Percentiles rank a stretch among this genome's conserved stretches.
phyloP scores from a whole-genome alignment of 441 rosid genomes.

The Aquilaria agallochum region DNA sequence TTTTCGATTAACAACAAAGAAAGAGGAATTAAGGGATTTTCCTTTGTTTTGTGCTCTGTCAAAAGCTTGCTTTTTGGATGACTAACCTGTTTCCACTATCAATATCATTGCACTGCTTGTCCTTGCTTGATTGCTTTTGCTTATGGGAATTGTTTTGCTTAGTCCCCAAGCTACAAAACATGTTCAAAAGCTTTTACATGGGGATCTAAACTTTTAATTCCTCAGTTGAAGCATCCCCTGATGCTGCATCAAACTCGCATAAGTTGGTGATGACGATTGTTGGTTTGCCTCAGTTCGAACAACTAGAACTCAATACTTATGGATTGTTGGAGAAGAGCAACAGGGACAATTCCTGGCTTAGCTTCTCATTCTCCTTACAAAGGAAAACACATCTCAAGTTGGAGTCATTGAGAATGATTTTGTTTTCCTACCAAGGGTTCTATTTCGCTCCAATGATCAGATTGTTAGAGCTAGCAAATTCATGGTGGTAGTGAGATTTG shows the following conservation, averaged over 20 bases:
- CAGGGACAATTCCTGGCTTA: slow-evolving; percentile 96
- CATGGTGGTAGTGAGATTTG: slow-evolving; percentile 46
- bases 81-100: slow-evolving; percentile 37
- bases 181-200: slow-evolving; percentile 76
- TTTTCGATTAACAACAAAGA: no score
- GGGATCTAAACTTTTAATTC: slow-evolving; percentile 61
- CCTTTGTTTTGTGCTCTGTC: no score
- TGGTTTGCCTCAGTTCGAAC: slow-evolving; percentile 62
- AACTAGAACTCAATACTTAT: slow-evolving; percentile 73
- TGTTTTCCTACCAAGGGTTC: slow-evolving; percentile 39
- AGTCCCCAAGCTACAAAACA: slow-evolving; percentile 83
- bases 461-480: slow-evolving; percentile 36
- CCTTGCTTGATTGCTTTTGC: slow-evolving; percentile 25
- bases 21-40: no score
- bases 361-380: slow-evolving; percentile 81
- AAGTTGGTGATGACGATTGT: slow-evolving; percentile 34
- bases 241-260: slow-evolving; percentile 34
- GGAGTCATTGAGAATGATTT: slow-evolving; percentile 54
- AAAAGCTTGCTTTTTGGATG: slow-evolving; percentile 67
- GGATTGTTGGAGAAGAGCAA: slow-evolving; percentile 88
- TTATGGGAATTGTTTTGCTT: slow-evolving; percentile 46
- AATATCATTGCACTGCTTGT: slow-evolving; percentile 39
- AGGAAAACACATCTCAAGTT: slow-evolving; percentile 64
- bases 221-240: slow-evolving; percentile 58
- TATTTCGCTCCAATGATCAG: slow-evolving; percentile 47